Evolutionary conservation across 441 rosid species (phyloP), one percentile per base, ranked within the genome.

Genomic region (Mallotus japonicus): DNA sequence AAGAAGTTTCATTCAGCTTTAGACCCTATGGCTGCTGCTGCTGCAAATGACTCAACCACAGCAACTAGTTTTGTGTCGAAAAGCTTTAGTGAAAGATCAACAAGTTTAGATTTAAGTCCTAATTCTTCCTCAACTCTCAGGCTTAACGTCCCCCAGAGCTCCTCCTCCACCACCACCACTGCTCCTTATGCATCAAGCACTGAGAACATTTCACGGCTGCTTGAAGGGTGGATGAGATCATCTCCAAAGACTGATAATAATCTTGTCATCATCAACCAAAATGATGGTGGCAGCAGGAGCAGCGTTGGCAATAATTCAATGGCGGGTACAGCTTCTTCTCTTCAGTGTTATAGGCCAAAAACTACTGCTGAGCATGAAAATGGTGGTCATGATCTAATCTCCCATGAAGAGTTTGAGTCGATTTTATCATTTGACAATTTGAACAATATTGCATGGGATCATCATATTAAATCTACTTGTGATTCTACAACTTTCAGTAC

Each of bases 221-320:
- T 95, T 0, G 89, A 91, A 78, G 96, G 92, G 24, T 95, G 99
- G 99, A 95, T 91, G 97, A 91, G 88, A 78, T 79, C 99, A 64
- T 85, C 97, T 12, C 87, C 97, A 11, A 89, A 83, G 76, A 40
- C 78, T 28, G 32, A 28, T 17, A 80, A 19, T 24, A 71, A 62
- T 49, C 62, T 7, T 22, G 55, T 16, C 14, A 49, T 50, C 20
- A 28, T 62, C 74, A 70, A 76, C 11, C 80, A 46, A 15, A 44
- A 66, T 28, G 32, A 5, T n/a, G 44, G 15, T 46, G 46, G 44
- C 50, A 71, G 8, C 66, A 65, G 42, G 69, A 62, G 64, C 19
- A 50, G 72, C 61, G 19, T 70, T 14, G 69, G 67, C 37, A 47
- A 70, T 70, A 72, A 79, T 0, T 24, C 20, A 32, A 72, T 46